Percentiles rank a stretch among this genome's conserved stretches.
phyloP scores from a whole-genome alignment of 352 stramenopile genomes.

The Globisporangium spiculum region DNA sequence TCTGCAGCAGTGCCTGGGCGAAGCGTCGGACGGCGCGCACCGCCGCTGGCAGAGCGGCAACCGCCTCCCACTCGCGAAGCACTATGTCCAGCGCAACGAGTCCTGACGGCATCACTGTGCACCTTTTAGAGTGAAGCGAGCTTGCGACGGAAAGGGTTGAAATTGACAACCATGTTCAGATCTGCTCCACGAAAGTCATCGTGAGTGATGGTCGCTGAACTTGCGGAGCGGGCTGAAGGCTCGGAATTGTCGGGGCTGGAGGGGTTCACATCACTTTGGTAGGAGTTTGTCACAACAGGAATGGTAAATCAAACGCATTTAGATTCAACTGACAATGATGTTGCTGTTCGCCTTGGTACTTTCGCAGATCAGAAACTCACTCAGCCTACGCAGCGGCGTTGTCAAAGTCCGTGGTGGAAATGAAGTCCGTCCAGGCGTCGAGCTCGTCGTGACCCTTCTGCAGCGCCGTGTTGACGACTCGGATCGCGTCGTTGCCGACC shows the following conservation, averaged over 20 bases:
- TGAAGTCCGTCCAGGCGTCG: slow-evolving; percentile 10
- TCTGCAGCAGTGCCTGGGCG: neutral
- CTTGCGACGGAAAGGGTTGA: too few species aligned
- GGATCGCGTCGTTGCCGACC: slow-evolving; percentile 28
- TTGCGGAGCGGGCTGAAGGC: too few species aligned
- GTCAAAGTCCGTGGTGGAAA: slow-evolving; percentile 12
- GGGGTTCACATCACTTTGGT: too few species aligned
- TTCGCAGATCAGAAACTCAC: too few species aligned
- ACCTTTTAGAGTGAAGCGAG: neutral
- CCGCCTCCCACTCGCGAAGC: neutral
- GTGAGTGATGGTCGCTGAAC: too few species aligned
- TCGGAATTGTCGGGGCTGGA: too few species aligned
- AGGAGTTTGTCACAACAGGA: too few species aligned
- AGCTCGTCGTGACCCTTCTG: slow-evolving; percentile 1
- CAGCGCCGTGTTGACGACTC: neutral
- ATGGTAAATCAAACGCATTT: too few species aligned
- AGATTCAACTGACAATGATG: too few species aligned
- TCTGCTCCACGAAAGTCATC: too few species aligned
- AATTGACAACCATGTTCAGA: too few species aligned
- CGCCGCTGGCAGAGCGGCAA: neutral
- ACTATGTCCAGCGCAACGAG: neutral
- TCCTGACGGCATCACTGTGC: neutral
- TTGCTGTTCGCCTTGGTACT: neutral
- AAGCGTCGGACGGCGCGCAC: neutral
- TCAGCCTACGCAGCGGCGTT: neutral